Evolutionary conservation across 2,329 filamentous ascomycete genomes (phyloP).

Genomic region (Trichoderma sp.): DNA sequence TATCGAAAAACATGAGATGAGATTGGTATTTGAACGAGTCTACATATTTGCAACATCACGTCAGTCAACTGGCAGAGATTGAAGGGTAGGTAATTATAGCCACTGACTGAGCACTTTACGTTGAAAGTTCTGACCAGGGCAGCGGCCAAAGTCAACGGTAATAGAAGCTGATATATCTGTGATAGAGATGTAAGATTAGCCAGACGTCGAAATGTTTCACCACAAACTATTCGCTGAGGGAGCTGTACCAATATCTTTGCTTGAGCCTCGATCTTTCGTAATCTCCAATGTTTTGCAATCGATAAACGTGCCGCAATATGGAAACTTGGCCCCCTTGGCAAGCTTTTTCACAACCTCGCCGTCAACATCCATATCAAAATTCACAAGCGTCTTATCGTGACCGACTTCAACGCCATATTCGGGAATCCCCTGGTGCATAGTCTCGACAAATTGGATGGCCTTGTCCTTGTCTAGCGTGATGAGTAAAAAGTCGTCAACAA

Average conservation of each 20-base stretch:
- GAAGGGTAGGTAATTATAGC: not conserved
- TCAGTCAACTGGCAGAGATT: not conserved
- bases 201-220: not conserved
- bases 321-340: conserved; percentile 59
- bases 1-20: conserved; percentile 82
- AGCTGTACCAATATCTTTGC: not conserved
- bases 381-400: conserved; percentile 77
- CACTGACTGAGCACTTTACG: conserved; percentile 72
- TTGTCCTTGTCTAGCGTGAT: conserved; percentile 72
- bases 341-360: conserved; percentile 57
- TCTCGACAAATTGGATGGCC: conserved; percentile 72
- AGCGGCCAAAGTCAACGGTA: conserved; percentile 74
- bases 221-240: not conserved
- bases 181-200: conserved; percentile 12
- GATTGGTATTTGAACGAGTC: conserved; percentile 81
- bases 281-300: conserved; percentile 76
- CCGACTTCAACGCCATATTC: conserved; percentile 82
- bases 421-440: conserved; percentile 79
- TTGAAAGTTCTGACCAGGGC: conserved; percentile 77
- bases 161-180: conserved; percentile 66
- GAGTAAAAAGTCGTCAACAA: conserved; percentile 92
- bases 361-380: conserved; percentile 70
- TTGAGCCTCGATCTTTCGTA: conserved; percentile 62
- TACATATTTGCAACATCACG: conserved; percentile 49
- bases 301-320: conserved; percentile 85